Percentiles rank a stretch among this genome's conserved stretches.
Evolutionary conservation across 2,329 filamentous ascomycete genomes (phyloP).

Genomic region (Fusarium succisae): DNA sequence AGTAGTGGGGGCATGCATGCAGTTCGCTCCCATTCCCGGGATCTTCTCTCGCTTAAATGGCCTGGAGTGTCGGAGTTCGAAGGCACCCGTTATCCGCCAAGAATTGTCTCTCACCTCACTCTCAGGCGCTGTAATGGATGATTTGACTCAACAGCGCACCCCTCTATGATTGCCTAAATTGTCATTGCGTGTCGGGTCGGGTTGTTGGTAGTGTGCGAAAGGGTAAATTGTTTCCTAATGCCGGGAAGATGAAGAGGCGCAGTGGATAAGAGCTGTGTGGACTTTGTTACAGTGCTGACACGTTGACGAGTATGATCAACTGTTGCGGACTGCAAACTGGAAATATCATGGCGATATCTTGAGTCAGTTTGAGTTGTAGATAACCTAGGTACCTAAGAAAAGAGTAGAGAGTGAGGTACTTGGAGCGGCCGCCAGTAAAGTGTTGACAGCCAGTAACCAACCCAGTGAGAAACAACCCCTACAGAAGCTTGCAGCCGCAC

Average conservation of each 20-base stretch:
- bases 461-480: slow-evolving; percentile 8
- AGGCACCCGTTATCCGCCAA: slow-evolving; percentile 33
- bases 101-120: not conserved
- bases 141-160: slow-evolving; percentile 1
- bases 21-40: slow-evolving; percentile 19
- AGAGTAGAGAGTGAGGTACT: not conserved
- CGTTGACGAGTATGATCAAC: not conserved
- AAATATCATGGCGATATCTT: not conserved
- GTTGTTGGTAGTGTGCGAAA: slow-evolving; percentile 34
- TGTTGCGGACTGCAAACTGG: not conserved
- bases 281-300: slow-evolving; percentile 5
- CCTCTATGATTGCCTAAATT: not conserved
- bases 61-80: slow-evolving; percentile 24
- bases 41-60: slow-evolving; percentile 23
- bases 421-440: slow-evolving; percentile 25
- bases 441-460: not conserved
- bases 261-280: slow-evolving; percentile 10
- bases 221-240: not conserved
- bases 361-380: not conserved
- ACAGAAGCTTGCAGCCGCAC: slow-evolving; percentile 24
- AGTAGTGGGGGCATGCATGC: slow-evolving; percentile 19
- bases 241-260: not conserved
- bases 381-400: not conserved
- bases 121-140: not conserved
- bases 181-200: slow-evolving; percentile 32